phyloP scores from a whole-genome alignment of 352 stramenopile species.

The Phytophthora aleatoria region DNA sequence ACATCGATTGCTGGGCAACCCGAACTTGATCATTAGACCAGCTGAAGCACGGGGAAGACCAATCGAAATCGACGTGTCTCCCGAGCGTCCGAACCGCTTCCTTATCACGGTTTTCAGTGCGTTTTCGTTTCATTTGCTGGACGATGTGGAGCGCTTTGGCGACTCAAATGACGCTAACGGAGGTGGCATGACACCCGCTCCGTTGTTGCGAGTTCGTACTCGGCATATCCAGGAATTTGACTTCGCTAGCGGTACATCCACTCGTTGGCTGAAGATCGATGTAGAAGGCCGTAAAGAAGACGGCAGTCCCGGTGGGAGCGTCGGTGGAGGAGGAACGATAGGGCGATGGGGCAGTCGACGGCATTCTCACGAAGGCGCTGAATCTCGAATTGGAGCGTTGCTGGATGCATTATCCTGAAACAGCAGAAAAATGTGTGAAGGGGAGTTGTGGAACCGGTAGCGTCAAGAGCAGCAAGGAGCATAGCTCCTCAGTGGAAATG shows the following conservation, averaged over 20 bases:
- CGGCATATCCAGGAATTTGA: constrained; percentile 85
- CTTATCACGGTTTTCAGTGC: constrained; percentile 79
- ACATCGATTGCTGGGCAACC: constrained; percentile 71
- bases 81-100: constrained; percentile 60
- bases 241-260: constrained; percentile 70
- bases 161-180: constrained; percentile 37
- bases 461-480: no score
- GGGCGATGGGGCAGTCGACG: constrained; percentile 35
- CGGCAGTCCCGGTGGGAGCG: constrained; percentile 23
- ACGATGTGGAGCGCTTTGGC: constrained; percentile 78
- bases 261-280: constrained; percentile 66
- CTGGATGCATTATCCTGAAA: constrained; percentile 45
- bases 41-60: constrained; percentile 68
- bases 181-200: constrained; percentile 53
- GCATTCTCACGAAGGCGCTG: constrained; percentile 37
- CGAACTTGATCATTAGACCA: constrained; percentile 75
- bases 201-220: constrained; percentile 67
- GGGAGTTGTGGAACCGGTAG: no score
- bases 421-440: neutral
- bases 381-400: constrained; percentile 46
- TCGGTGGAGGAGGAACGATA: constrained; percentile 12
- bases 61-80: constrained; percentile 76
- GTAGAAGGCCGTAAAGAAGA: constrained; percentile 65
- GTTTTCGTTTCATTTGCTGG: constrained; percentile 79
- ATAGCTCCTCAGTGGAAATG: no score